phyloP scores from a whole-genome alignment of 1,284 basidiomycete genomes.

The Trichosporon inkin region DNA sequence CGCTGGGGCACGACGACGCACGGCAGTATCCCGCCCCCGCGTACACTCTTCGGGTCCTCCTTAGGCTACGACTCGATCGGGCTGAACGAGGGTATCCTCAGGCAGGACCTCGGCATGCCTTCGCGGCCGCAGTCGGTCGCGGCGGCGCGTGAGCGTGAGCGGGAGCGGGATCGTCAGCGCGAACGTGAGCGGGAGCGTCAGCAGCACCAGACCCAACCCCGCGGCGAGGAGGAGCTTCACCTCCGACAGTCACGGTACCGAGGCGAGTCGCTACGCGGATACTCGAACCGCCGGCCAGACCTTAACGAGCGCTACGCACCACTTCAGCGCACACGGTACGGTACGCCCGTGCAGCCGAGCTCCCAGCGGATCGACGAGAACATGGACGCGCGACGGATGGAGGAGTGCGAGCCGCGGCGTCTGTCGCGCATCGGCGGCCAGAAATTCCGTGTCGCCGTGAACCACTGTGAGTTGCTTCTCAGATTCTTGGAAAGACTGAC shows the following conservation, averaged over 20 bases:
- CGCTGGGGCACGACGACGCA: background rate
- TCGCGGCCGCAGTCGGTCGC: background rate
- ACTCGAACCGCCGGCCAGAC: slow-evolving; percentile 17
- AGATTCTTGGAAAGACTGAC: background rate
- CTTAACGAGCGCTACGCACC: slow-evolving; percentile 1
- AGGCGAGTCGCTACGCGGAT: slow-evolving; percentile 17
- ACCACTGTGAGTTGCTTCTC: slow-evolving; percentile 43
- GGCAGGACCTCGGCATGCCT: slow-evolving; percentile 10
- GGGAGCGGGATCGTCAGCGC: background rate
- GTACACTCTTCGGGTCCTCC: slow-evolving; percentile 14
- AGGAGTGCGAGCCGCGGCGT: slow-evolving; percentile 22
- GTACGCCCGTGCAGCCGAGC: slow-evolving; percentile 11
- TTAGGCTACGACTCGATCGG: slow-evolving; percentile 20
- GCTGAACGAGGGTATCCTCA: slow-evolving; percentile 18
- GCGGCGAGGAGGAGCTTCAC: slow-evolving; percentile 9
- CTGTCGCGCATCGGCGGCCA: slow-evolving; percentile 40
- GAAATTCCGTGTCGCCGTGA: slow-evolving; percentile 44
- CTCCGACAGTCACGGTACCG: slow-evolving; percentile 19
- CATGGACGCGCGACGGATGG: background rate
- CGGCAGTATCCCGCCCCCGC: slow-evolving; percentile 6
- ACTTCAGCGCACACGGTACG: background rate
- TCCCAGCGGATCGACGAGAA: slow-evolving; percentile 6
- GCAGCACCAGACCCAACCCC: background rate
- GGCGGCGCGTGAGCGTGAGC: background rate
- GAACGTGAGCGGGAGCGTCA: background rate